Evolutionary conservation across 1,284 basidiomycete species (phyloP).

Genomic region (Ceratobasidium sp.): DNA sequence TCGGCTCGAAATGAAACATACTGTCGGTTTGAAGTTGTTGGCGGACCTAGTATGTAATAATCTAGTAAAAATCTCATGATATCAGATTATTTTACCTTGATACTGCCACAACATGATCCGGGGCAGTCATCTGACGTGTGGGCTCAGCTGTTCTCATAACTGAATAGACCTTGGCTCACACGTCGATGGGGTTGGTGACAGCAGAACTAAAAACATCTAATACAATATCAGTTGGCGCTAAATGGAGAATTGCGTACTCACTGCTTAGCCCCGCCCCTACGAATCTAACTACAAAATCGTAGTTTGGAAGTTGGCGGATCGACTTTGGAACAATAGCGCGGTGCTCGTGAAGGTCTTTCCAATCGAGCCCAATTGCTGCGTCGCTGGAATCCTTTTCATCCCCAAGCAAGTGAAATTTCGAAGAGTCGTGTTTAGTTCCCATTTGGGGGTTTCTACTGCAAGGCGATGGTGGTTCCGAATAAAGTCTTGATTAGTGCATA

Average conservation of each 20-base stretch:
- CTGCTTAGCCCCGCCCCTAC: conserved; percentile 40
- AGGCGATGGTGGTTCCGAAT: too few relatives aligned
- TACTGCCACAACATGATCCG: conserved; percentile 35
- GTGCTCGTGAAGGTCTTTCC: conserved; percentile 13
- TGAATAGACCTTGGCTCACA: conserved; percentile 44
- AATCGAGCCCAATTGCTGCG: conserved; percentile 23
- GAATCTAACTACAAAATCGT: conserved; percentile 33
- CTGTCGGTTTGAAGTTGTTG: conserved; percentile 51
- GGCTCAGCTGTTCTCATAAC: conserved; percentile 6
- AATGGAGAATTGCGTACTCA: conserved; percentile 14
- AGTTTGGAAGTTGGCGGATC: conserved; percentile 18
- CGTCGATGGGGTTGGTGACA: conserved; percentile 52
- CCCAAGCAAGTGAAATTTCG: conserved; percentile 16
- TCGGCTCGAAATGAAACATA: conserved; percentile 38
- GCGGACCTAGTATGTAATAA: conserved; percentile 46
- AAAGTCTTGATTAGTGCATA: background rate
- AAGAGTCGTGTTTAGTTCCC: background rate
- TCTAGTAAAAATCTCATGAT: background rate
- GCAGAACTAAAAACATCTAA: conserved; percentile 52
- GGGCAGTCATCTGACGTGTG: conserved; percentile 11
- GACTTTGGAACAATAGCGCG: conserved; percentile 5
- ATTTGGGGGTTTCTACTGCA: background rate
- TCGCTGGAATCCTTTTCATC: conserved; percentile 20
- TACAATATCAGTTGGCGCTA: background rate
- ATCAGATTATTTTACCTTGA: conserved; percentile 44